Evolutionary conservation across 257 asterid genomes (phyloP).

Genomic region (Salvia hispanica): DNA sequence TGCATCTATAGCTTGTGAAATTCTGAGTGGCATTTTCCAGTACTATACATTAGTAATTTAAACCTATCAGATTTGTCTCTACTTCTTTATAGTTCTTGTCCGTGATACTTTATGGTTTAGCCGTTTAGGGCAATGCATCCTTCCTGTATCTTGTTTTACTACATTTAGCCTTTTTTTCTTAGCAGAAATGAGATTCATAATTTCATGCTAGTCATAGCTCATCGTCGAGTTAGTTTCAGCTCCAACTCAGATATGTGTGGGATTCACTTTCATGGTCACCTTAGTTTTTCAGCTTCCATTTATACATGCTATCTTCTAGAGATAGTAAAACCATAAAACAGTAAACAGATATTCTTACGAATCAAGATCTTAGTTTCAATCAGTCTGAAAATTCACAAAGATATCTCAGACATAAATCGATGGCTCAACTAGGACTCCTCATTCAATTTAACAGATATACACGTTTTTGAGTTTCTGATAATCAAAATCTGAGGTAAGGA

Average conservation of each 20-base stretch:
- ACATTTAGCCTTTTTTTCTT: not conserved
- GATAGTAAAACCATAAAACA: not conserved
- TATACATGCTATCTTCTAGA: not conserved
- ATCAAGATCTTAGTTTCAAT: not conserved
- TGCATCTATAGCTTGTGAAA: slow-evolving; percentile 5
- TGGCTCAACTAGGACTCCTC: no score
- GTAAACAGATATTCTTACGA: not conserved
- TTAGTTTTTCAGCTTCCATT: not conserved
- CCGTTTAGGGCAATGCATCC: not conserved
- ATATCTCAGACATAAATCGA: not conserved
- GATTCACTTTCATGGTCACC: no score
- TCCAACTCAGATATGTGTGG: no score
- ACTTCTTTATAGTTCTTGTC: not conserved
- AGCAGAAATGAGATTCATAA: not conserved
- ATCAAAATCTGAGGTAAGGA: not conserved
- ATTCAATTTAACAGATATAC: not conserved
- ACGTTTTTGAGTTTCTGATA: not conserved
- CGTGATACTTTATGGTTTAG: not conserved
- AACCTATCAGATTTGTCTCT: not conserved
- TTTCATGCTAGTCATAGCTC: not conserved
- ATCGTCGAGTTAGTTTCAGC: not conserved
- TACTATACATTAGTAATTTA: not conserved
- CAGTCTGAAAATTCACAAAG: not conserved
- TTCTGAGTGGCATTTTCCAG: not conserved
- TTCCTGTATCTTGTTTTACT: not conserved